Evolutionary conservation across 352 stramenopile genomes (phyloP), one percentile per base, ranked within the genome.

Genomic region (Pythium periplocum): DNA sequence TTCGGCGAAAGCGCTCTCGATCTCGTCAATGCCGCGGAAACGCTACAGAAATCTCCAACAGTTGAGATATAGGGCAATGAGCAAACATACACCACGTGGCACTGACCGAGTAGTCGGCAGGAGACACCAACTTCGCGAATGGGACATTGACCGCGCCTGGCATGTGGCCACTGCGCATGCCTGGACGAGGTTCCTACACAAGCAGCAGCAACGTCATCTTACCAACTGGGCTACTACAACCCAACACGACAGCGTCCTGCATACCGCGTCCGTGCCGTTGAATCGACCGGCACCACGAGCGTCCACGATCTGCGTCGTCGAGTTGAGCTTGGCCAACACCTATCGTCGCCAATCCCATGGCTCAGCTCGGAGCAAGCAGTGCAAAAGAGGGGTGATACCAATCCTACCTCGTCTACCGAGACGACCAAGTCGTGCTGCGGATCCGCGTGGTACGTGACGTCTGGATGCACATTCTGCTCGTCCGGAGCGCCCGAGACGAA

Each of bases 141-240:
- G 92, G 93, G 0, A 98, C 67, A 62, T 98, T 98, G 9, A 95
- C 53, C 7, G 90, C 72, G 7, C 79, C 78, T 11, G 95, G 93
- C 63, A 98, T 98, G 61, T 98, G 95, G 1, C 95, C 95, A 17
- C 83, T 69, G 44, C 90, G 75, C 68, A 98, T 83, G 35, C 92
- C 91, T 9, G 86, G 75, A 37, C 95, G 82, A 12, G 93, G 95
- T 57, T 98, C 95, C 83, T 93, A 45, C 39, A 32, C 17, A 26
- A 26, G 17, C 17, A 26, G 17, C 17, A 26, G 0, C 17, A 26
- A 26, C 17, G 17, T 26, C 17, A 26, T 26, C 17, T 26, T 26
- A 26, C 17, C 17, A 26, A 26, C 17, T 26, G 17, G 17, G 17
- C 17, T 26, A 0, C 17, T 26, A 26, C 17, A 26, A 26, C 17